Base-by-base conservation (phyloP, 768 basidiomycete genomes). In the Tylopilus intermedius region DNA sequence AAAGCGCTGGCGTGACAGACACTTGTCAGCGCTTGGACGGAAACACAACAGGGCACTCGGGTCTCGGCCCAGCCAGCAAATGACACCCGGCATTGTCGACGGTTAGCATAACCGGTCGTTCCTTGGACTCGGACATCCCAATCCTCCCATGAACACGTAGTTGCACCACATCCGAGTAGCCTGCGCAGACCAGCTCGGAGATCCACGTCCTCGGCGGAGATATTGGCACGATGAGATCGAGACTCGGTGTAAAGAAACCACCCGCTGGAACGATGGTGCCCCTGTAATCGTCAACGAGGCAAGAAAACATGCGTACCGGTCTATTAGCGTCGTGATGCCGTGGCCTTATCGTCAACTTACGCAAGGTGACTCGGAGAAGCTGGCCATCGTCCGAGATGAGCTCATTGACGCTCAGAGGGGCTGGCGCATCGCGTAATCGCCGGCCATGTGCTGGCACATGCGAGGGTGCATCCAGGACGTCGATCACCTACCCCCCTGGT, bases 171-270 rank as follows among this genome's bases (percentile, higher is more conserved):
- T n/a, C 30, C 24, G 24, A 30, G 30, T 8, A 30, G 30, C 30
- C 30, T 30, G 30, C 9, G 7, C 9, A 5, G 9, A 30, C 30
- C 30, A 18, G 11, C 50, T 29, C 50, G 50, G 43, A 58, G 53
- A 61, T 58, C 50, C 43, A 40, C 49, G 14, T 15, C 38, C 24
- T 40, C 38, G 52, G 51, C 60, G 62, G 62, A 65, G 60, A 63
- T 60, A 53, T 44, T 18, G 55, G 22, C 24, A 10, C 14, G 27
- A 45, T 50, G 33, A 10, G 46, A 44, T 50, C 38, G 26, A 50
- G 38, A 15, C 54, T 30, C 42, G 29, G 14, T 48, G 38, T 10
- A 22, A 29, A 27, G 8, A 26, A 5, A 10, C n/a, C 14, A 13
- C 5, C 30, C 22, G 30, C 26, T 8, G 45, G 29, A 22, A 26